These are phyloP conservation scores for Fusarium sp. DNA, from an alignment of 2,329 filamentous ascomycete genomes.

Conservation along the genomic window DNA sequence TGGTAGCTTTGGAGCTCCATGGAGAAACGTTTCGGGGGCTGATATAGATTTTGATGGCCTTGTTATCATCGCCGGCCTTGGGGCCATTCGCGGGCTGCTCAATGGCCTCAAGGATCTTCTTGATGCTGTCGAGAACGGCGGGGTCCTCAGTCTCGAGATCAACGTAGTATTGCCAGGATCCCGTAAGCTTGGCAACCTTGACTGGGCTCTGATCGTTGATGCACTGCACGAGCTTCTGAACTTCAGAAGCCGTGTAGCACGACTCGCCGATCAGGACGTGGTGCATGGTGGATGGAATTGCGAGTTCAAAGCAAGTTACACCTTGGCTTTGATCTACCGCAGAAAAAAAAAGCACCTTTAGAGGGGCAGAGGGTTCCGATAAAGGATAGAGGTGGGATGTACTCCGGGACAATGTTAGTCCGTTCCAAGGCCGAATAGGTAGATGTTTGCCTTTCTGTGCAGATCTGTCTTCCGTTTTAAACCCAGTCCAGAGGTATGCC, in stretches of 20 bases:
- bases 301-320: constrained; percentile 47
- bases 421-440: neutral
- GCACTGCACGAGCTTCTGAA: constrained; percentile 60
- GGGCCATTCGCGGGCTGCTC: constrained; percentile 47
- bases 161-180: constrained; percentile 76
- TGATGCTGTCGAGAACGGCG: constrained; percentile 58
- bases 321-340: constrained; percentile 36
- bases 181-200: constrained; percentile 63
- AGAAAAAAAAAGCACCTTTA: constrained; percentile 41
- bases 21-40: constrained; percentile 90
- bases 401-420: constrained; percentile 34
- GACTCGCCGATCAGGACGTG: constrained; percentile 58
- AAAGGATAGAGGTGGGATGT: constrained; percentile 22
- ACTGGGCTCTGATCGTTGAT: constrained; percentile 59
- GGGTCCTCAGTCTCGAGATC: constrained; percentile 63
- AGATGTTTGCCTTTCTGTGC: neutral
- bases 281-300: constrained; percentile 51
- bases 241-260: constrained; percentile 64
- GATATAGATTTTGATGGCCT: constrained; percentile 75
- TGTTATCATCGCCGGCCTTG: constrained; percentile 54
- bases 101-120: constrained; percentile 61
- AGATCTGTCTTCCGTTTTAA: no score
- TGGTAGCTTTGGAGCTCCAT: constrained; percentile 97
- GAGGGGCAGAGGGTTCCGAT: constrained; percentile 25
- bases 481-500: neutral